Evolutionary conservation across 805 yeast species (phyloP), one percentile per base, ranked within the genome.

Genomic region (Kuraishia hungarica): DNA sequence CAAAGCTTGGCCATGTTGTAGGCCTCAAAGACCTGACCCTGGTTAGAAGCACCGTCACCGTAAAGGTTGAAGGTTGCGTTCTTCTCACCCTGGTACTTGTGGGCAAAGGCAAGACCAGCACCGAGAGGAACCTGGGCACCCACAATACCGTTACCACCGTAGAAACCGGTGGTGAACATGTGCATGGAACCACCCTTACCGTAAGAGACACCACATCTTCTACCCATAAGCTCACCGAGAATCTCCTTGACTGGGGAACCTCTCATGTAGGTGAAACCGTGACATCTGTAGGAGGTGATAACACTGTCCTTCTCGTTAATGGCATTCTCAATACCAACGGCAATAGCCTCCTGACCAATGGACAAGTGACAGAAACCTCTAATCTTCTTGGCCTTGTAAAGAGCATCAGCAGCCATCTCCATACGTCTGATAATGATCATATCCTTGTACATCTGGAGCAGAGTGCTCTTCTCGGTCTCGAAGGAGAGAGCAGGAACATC

Each of bases 111-210:
- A 63, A 94, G 80, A 66, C 99, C 99, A 55, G 97, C 90, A 71
- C 99, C 99, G 65, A 94, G 81, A 60, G 99, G 97, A 56, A 94
- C 97, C 78, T 94, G 99, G 54, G 98, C 99, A 72, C 99, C 99
- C 55, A 94, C 99, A 72, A 94, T 94, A 80, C 99, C 99, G 77
- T 94, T 94, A 76, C 99, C 99, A 72, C 99, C 99, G 75, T 87
- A 94, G 81, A 94, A 94, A 59, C 96, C 96, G 51, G 86, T 85
- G 52, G 96, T 89, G 72, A 86, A 94, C 92, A 94, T 89, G 79
- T 94, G 99, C 99, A 94, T 94, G 61, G 99, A 94, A 66, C 99
- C 99, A 79, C 99, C 99, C 77, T 94, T 94, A 78, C 99, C 99
- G 76, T 77, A 86, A 49, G 97, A 87, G 58, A 89, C 96, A 80